phyloP scores from a whole-genome alignment of 139 green algal species.

The Closterium sp. region DNA sequence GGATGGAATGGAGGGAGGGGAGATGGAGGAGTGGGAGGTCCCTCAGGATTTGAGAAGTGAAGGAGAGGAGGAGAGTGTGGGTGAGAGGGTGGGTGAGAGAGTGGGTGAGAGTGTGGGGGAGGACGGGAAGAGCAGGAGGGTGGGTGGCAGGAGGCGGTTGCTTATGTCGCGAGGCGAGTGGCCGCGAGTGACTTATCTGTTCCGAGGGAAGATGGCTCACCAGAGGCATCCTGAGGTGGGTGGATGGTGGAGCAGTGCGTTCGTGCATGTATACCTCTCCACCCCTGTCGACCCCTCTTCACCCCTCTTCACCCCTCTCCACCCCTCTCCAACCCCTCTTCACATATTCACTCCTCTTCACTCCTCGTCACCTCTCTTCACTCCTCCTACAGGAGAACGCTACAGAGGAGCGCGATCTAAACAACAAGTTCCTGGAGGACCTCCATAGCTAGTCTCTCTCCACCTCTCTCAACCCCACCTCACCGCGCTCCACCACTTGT shows the following conservation, averaged over 20 bases:
- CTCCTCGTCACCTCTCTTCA: background rate
- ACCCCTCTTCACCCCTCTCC: background rate
- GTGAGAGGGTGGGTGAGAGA: background rate
- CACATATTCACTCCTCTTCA: background rate
- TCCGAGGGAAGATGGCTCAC: conserved; percentile 17
- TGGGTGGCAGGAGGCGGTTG: background rate
- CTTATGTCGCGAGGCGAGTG: background rate
- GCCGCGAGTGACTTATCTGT: conserved; percentile 22
- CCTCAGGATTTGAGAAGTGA: background rate
- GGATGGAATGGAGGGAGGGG: background rate
- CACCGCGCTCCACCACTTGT: no score
- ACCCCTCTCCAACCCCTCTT: background rate
- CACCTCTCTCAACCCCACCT: no score
- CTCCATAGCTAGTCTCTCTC: no score
- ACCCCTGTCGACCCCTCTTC: background rate
- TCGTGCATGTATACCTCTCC: background rate
- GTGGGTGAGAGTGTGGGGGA: background rate
- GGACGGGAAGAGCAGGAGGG: background rate
- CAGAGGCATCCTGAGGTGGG: background rate
- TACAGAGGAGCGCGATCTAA: background rate
- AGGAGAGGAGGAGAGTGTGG: background rate
- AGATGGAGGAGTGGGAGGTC: background rate
- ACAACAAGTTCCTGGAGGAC: background rate
- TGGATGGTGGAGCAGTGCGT: background rate
- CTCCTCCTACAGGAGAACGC: background rate